A percentile compares a stretch with the other conserved stretches of the same genome.
Evolutionary conservation across 805 yeast species (phyloP).

Genomic region (Wickerhamiella kurtzmanii): DNA sequence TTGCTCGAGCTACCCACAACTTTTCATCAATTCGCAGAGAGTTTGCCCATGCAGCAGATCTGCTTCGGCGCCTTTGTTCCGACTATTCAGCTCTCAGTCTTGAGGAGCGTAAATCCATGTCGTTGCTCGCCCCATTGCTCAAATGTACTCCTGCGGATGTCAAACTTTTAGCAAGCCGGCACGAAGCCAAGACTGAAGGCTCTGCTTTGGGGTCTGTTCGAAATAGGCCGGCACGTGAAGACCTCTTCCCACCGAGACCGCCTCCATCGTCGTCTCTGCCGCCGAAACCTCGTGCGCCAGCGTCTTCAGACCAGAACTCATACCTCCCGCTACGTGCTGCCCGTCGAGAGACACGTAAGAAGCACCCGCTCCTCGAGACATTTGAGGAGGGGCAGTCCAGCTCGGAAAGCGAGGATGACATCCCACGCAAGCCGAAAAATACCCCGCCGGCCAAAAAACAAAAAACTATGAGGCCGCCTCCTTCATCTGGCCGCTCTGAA

Average conservation of each 20-base stretch:
- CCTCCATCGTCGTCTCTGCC: background rate
- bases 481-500: no score
- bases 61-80: constrained; percentile 11
- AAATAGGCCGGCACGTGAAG: background rate
- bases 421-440: no score
- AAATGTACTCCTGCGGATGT: constrained; percentile 2
- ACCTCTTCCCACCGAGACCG: background rate
- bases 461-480: background rate
- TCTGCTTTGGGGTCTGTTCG: no score
- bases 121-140: constrained; percentile 16
- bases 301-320: no score
- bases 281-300: no score
- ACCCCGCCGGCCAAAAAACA: no score
- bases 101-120: constrained; percentile 3
- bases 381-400: background rate
- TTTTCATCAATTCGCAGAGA: constrained; percentile 68
- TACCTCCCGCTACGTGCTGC: no score
- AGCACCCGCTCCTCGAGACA: background rate
- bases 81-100: constrained; percentile 4
- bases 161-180: background rate
- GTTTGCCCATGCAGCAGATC: constrained; percentile 29
- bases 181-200: no score
- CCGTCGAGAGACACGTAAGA: background rate
- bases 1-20: constrained; percentile 75
- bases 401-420: background rate